A percentile compares a stretch with the other conserved stretches of the same genome.
These are phyloP conservation scores for Phaeotremella fagi DNA, from an alignment of 768 basidiomycete species.

Conservation along the genomic window DNA sequence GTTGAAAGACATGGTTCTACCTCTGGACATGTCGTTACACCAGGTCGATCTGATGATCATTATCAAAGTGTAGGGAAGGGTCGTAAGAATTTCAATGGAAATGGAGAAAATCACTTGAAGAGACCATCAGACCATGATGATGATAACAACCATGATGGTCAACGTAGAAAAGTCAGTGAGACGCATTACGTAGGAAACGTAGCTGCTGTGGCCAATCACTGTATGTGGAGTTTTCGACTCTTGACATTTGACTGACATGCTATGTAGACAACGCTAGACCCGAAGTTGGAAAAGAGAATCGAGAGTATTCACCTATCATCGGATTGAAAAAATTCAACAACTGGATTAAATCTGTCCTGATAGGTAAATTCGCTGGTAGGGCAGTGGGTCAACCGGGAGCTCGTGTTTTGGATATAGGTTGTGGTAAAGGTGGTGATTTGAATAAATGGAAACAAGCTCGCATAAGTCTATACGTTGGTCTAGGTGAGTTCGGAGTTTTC, in stretches of 20 bases:
- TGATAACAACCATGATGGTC: constrained; percentile 18
- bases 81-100: constrained; percentile 4
- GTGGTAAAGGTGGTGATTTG: constrained; percentile 98
- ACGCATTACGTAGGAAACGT: constrained; percentile 34
- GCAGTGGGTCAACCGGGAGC: constrained; percentile 53
- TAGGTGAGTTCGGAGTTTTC: constrained; percentile 57
- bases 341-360: constrained; percentile 97
- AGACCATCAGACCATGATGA: constrained; percentile 9
- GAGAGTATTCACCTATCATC: constrained; percentile 86
- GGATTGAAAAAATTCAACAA: constrained; percentile 98
- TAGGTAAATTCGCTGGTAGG: constrained; percentile 79
- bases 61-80: background rate
- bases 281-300: constrained; percentile 79
- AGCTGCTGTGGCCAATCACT: constrained; percentile 36
- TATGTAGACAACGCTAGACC: constrained; percentile 80
- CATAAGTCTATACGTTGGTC: constrained; percentile 70
- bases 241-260: background rate
- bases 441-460: constrained; percentile 89
- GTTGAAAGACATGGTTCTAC: constrained; percentile 13
- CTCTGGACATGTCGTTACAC: constrained; percentile 5
- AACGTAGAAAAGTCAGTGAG: constrained; percentile 30
- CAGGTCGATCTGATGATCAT: background rate
- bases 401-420: constrained; percentile 90
- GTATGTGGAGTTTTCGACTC: constrained; percentile 20
- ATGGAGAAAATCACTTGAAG: constrained; percentile 8